Percentiles rank a stretch among this genome's conserved stretches.
These are phyloP conservation scores for Speleostelium caveatum DNA, from an alignment of 78 protist species.

Conservation along the genomic window DNA sequence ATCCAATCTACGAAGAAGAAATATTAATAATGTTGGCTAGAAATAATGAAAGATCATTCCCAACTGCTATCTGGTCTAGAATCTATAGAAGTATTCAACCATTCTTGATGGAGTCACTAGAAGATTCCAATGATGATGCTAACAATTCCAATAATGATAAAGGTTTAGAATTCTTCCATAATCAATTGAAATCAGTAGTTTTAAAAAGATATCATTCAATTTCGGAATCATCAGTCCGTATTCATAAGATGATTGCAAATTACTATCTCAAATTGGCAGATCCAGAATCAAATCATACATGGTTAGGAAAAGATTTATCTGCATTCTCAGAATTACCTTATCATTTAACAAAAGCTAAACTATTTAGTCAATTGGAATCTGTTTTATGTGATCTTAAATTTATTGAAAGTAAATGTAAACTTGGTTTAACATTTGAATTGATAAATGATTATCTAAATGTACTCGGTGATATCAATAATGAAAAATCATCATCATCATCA, in stretches of 20 bases:
- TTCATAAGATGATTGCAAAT: constrained; percentile 55
- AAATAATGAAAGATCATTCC: constrained; percentile 31
- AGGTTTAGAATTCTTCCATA: constrained; percentile 74
- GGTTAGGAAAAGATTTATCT: neutral
- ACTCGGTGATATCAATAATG: constrained; percentile 18
- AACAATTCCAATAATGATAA: neutral
- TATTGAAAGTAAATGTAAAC: constrained; percentile 37
- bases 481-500: neutral
- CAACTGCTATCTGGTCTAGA: constrained; percentile 67
- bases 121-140: neutral
- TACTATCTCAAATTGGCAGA: constrained; percentile 47
- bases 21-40: constrained; percentile 27
- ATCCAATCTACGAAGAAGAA: constrained; percentile 55
- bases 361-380: constrained; percentile 28
- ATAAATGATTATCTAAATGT: constrained; percentile 59
- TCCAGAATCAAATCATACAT: constrained; percentile 11
- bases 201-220: constrained; percentile 36
- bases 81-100: constrained; percentile 24
- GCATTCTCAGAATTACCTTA: constrained; percentile 69
- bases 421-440: constrained; percentile 73
- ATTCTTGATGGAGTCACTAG: neutral
- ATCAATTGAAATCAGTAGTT: constrained; percentile 65
- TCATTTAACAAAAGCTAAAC: constrained; percentile 37
- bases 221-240: constrained; percentile 2
- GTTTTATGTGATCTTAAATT: constrained; percentile 53